These are phyloP conservation scores for Neonectria punicea DNA, from an alignment of 2,329 filamentous ascomycete genomes.

Conservation along the genomic window DNA sequence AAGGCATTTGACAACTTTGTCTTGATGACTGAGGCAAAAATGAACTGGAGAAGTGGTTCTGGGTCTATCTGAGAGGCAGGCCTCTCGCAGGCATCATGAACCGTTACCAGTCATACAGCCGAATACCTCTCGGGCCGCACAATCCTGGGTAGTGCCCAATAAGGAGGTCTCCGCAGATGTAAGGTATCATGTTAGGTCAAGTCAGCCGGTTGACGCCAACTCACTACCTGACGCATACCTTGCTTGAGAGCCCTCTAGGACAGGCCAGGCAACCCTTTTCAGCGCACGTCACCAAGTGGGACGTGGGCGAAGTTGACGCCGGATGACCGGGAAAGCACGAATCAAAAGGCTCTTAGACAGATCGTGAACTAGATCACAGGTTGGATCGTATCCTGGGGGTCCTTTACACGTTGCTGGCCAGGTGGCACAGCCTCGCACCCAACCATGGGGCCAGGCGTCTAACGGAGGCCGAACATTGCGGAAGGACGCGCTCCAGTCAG, in stretches of 20 bases:
- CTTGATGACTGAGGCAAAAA: slow-evolving; percentile 18
- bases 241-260: slow-evolving; percentile 12
- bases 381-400: slow-evolving; percentile 16
- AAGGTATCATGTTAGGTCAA: slow-evolving; percentile 23
- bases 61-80: background rate
- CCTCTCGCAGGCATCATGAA: slow-evolving; percentile 1
- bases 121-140: slow-evolving; percentile 19
- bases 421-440: slow-evolving; percentile 30
- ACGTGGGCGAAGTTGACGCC: slow-evolving; percentile 23
- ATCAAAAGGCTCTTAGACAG: slow-evolving; percentile 17
- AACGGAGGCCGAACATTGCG: slow-evolving; percentile 29
- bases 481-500: slow-evolving; percentile 30
- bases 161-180: slow-evolving; percentile 18
- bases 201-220: slow-evolving; percentile 28
- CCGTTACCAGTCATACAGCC: slow-evolving; percentile 13
- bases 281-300: slow-evolving; percentile 36
- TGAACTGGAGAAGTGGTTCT: background rate
- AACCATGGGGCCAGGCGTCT: slow-evolving; percentile 26
- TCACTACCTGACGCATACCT: slow-evolving; percentile 30
- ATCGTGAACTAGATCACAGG: slow-evolving; percentile 41
- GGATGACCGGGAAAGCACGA: slow-evolving; percentile 34
- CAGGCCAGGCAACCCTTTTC: slow-evolving; percentile 28
- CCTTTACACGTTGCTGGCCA: slow-evolving; percentile 18
- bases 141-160: slow-evolving; percentile 25
- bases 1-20: slow-evolving; percentile 1